Percentiles rank a stretch among this genome's conserved stretches.
Evolutionary conservation across 441 rosid species (phyloP).

Genomic region (Eutrema salsugineum): DNA sequence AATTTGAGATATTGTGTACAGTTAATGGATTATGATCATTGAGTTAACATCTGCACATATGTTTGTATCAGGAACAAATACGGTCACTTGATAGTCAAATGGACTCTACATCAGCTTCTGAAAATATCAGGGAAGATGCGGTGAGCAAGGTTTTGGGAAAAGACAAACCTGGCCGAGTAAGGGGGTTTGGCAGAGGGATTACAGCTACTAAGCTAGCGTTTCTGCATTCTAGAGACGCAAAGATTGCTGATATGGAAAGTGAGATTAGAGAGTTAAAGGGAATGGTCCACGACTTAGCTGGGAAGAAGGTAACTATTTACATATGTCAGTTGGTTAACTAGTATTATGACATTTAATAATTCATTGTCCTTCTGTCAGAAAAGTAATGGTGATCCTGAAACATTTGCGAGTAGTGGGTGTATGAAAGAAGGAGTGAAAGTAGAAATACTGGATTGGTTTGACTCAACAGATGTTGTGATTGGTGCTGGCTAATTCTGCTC

Average conservation of each 20-base stretch:
- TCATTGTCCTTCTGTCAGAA: background rate
- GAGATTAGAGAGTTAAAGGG: background rate
- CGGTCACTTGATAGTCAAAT: too few species aligned
- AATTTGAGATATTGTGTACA: too few species aligned
- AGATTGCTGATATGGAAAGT: background rate
- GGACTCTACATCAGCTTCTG: too few species aligned
- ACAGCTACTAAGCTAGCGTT: background rate
- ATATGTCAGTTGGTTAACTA: too few species aligned
- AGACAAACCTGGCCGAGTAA: background rate
- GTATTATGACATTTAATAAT: too few species aligned
- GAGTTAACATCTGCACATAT: too few species aligned
- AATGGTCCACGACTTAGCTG: background rate
- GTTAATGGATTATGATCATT: too few species aligned
- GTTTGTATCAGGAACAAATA: too few species aligned
- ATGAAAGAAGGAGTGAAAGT: background rate
- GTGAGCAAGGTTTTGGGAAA: too few species aligned
- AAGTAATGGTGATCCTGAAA: background rate
- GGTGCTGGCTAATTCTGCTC: background rate
- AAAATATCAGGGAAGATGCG: too few species aligned
- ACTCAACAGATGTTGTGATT: background rate
- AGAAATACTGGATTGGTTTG: background rate
- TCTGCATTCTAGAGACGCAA: background rate
- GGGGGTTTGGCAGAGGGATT: background rate
- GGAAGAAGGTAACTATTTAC: background rate
- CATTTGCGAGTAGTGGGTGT: background rate